phyloP scores from a whole-genome alignment of 768 basidiomycete species.

The Lactarius akahatsu region DNA sequence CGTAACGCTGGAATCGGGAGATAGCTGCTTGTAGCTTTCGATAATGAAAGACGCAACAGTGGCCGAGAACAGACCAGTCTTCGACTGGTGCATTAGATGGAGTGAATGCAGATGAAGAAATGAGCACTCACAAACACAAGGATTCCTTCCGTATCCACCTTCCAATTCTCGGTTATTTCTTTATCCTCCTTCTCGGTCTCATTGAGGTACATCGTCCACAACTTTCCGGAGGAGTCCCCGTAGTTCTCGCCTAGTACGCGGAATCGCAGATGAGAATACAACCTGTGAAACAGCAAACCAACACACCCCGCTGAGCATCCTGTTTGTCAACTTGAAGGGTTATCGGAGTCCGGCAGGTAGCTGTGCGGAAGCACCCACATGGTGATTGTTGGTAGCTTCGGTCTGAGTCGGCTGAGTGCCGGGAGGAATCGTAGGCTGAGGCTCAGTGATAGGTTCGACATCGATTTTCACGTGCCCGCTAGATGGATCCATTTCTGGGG shows the following conservation, averaged over 20 bases:
- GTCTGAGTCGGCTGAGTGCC: not conserved
- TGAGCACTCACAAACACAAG: not conserved
- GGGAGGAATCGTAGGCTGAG: not conserved
- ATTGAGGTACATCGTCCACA: constrained; percentile 1
- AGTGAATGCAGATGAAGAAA: not conserved
- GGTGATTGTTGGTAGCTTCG: not conserved
- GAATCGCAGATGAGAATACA: constrained; percentile 5
- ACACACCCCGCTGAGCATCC: not conserved
- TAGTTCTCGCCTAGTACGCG: not conserved
- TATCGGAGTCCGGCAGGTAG: not conserved
- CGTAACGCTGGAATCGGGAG: constrained; percentile 9
- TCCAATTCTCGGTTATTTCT: not conserved
- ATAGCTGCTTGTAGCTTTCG: constrained; percentile 11
- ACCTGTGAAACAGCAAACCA: not conserved
- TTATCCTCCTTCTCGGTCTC: not conserved
- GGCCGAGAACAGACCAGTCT: constrained; percentile 23
- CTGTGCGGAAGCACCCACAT: not conserved
- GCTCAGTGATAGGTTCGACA: not conserved
- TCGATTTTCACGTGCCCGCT: not conserved
- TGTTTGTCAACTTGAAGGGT: not conserved
- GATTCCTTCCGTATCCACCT: not conserved
- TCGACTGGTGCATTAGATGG: not conserved
- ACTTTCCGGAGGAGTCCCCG: not conserved
- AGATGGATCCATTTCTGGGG: not conserved
- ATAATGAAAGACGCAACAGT: constrained; percentile 15